A percentile compares a stretch with the other conserved stretches of the same genome.
phyloP scores from a whole-genome alignment of 1,284 basidiomycete species.

The Amylostereum areolatum region DNA sequence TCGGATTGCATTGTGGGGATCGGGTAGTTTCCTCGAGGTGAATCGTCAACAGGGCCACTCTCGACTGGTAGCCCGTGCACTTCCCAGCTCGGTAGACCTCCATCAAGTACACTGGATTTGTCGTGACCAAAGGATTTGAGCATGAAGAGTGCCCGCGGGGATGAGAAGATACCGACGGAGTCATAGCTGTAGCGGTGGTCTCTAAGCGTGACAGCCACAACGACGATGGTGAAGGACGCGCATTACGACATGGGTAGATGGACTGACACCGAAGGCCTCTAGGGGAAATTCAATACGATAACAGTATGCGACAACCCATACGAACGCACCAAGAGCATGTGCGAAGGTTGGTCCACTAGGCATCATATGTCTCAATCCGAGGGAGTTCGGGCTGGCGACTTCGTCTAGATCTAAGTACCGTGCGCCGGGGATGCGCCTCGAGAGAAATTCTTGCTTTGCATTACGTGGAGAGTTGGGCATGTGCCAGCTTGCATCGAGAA shows the following conservation, averaged over 20 bases:
- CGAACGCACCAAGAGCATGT: conserved; percentile 65
- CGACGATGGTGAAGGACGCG: conserved; percentile 25
- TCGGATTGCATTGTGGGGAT: conserved; percentile 44
- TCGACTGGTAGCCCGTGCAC: conserved; percentile 66
- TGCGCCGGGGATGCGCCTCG: conserved; percentile 70
- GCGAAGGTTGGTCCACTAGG: conserved; percentile 73
- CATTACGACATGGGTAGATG: conserved; percentile 79
- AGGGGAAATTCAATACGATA: conserved; percentile 3
- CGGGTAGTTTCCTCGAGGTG: conserved; percentile 39
- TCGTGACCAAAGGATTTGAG: conserved; percentile 86
- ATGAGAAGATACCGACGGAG: conserved; percentile 80
- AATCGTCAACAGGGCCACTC: conserved; percentile 29
- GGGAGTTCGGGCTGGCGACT: conserved; percentile 60
- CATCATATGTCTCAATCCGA: conserved; percentile 93
- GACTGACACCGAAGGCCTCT: conserved; percentile 74
- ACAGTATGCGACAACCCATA: background rate
- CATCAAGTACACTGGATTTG: conserved; percentile 82
- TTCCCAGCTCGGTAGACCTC: conserved; percentile 84
- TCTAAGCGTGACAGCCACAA: background rate
- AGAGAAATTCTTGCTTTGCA: conserved; percentile 56
- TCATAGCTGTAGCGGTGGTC: conserved; percentile 61
- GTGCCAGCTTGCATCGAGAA: conserved; percentile 82
- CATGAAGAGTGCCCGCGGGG: conserved; percentile 88
- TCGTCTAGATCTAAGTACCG: conserved; percentile 82
- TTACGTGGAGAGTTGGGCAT: conserved; percentile 79